Evolutionary conservation across 78 protist genomes (phyloP), one percentile per base, ranked within the genome.

Genomic region (Dictyostelium brefeldianum): DNA sequence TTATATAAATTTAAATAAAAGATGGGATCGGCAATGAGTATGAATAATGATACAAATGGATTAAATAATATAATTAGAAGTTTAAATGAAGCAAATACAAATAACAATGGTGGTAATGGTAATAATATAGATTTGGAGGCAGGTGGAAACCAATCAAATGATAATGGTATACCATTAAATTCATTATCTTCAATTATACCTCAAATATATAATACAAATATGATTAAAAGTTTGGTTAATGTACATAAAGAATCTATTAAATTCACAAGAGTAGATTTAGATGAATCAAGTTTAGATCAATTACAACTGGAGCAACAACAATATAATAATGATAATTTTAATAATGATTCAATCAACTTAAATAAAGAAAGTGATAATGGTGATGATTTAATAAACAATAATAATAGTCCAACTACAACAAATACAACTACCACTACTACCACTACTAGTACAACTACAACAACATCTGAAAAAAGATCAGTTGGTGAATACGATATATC

Each of bases 111-210:
- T 11, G n/a, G 43, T 3, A 36, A 36, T 36, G 36, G 36, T 41
- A 22, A 18, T 41, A 41, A 29, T 15, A 25, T 70, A 17, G 78
- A 70, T 70, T 41, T 70, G 18, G 78, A 70, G 17, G 78, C 46
- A 70, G 78, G 78, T 3, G 80, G 47, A 0, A 73, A n/a, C 5
- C 81, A 31, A 51, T 36, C 43, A 36, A 36, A 36, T 36, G 43
- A 36, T 36, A 36, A 36, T 36, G 43, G 43, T 36, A 36, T 36
- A 36, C 43, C 43, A 36, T 18, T 81, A 22, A 46, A 78, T 4
- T 46, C 89, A 56, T 41, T 83, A 14, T 70, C 91, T n/a, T 83
- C 80, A 3, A 73, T 83, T 29, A 62, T 83, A 15, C 91, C 91
- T 14, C 91, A 83, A 22, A 73, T 83, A 12, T 73, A 83, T 53